Evolutionary conservation across 192 early-diverging fungal species (phyloP), one percentile per base, ranked within the genome.

Genomic region (Backusella luteola): DNA sequence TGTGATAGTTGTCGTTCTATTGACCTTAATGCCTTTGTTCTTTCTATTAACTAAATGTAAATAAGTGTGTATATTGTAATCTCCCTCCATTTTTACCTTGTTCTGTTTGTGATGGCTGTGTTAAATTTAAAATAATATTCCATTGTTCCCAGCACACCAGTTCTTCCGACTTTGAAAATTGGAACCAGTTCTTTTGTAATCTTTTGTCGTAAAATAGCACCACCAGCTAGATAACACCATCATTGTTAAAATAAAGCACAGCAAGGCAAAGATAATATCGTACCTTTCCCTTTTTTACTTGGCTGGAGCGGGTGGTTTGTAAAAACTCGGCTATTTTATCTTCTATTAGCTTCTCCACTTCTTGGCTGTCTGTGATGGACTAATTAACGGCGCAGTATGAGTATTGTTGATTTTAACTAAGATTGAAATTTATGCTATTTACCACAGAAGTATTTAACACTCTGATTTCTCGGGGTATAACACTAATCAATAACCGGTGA

Each of bases 141-240:
- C 89, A 90, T 69, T 89, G 88, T 73, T 90, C 89, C 89, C 89
- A 90, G 67, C 88, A 90, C 9, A 88, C 86, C 21, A 85, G 77
- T 34, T 87, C 86, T 46, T 89, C 86, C 1, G 85, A 84, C 73
- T 85, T 88, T 17, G 84, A 81, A 35, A 81, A 78, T 49, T 80
- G 80, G 35, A 86, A 90, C 89, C 89, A 90, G 66, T 81, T 85
- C 38, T 89, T 88, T 75, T 89, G 89, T 75, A 84, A 76, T 70
- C 85, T 70, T 75, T 89, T 90, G 73, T 89, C 88, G 35, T 89
- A 87, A 71, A 90, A 90, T 71, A 89, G 78, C 32, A 90, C 74
- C n/a, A 86, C 87, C 44, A 90, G 84, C 89, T 90, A 59, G 21
- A 46, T n/a, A 21, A 75, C 2, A 36, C 21, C 66, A 21, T 63